Conservation (phyloP, 1,284 basidiomycete genomes). For the Hymenochaete sp. region DNA sequence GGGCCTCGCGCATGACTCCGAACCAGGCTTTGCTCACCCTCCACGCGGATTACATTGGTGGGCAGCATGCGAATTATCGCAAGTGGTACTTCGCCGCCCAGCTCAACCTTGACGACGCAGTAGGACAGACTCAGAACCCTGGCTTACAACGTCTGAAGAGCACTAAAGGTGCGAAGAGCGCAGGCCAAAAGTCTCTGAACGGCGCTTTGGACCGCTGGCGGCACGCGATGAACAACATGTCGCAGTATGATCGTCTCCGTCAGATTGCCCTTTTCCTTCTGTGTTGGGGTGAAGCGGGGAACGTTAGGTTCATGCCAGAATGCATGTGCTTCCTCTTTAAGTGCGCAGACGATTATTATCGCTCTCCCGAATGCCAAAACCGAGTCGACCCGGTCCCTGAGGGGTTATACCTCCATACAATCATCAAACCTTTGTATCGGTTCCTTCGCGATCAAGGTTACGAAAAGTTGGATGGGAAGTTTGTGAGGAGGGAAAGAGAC, state of each 20-base stretch:
- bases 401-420: constrained; percentile 85
- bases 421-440: constrained; percentile 92
- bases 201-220: constrained; percentile 91
- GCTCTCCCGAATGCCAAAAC: constrained; percentile 96
- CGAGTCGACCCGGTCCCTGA: constrained; percentile 90
- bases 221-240: constrained; percentile 99
- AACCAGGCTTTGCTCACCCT: constrained; percentile 92
- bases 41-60: constrained; percentile 98
- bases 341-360: constrained; percentile 99
- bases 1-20: constrained; percentile 97
- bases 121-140: constrained; percentile 91
- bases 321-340: constrained; percentile 99
- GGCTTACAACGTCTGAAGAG: constrained; percentile 81
- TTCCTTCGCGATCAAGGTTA: constrained; percentile 98
- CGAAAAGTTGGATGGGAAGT: constrained; percentile 92
- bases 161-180: constrained; percentile 41
- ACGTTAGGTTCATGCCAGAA: constrained; percentile 95
- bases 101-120: constrained; percentile 97
- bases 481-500: constrained; percentile 88
- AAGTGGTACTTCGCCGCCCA: constrained; percentile 99
- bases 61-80: constrained; percentile 93
- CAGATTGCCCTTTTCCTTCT: constrained; percentile 94
- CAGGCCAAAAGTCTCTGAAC: constrained; percentile 81
- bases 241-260: constrained; percentile 93
- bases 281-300: constrained; percentile 98